Conservation (phyloP, 2,329 filamentous ascomycete genomes). For the Claviceps lovelessii region DNA sequence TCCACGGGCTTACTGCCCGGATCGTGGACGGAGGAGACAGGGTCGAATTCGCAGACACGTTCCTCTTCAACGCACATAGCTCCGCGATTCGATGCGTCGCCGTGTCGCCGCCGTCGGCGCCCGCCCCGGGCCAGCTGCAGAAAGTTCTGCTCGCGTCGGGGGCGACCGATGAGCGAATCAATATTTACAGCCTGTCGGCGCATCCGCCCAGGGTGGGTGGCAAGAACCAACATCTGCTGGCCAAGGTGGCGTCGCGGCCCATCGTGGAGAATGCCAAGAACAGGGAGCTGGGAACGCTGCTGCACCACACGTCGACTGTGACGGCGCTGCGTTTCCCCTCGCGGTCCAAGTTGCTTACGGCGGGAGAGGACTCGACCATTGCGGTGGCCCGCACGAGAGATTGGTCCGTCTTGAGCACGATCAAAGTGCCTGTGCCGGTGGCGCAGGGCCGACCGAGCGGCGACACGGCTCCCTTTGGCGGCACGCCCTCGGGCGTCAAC, state of each 20-base stretch:
- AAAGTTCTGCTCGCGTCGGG: constrained; percentile 85
- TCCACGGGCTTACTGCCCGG: constrained; percentile 79
- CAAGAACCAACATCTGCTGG: constrained; percentile 45
- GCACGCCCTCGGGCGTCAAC: constrained; percentile 76
- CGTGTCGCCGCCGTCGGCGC: constrained; percentile 59
- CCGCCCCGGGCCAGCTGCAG: constrained; percentile 47
- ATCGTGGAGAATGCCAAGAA: constrained; percentile 78
- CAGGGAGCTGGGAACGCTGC: constrained; percentile 69
- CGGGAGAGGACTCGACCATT: constrained; percentile 81
- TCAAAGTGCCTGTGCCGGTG: constrained; percentile 80
- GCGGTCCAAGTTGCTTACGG: constrained; percentile 73
- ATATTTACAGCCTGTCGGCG: constrained; percentile 78
- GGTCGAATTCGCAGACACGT: constrained; percentile 72
- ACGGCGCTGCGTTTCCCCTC: constrained; percentile 72
- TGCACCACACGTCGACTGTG: constrained; percentile 75
- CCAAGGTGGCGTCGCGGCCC: constrained; percentile 54
- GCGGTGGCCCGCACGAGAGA: constrained; percentile 77
- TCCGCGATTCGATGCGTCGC: constrained; percentile 84
- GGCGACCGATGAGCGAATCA: constrained; percentile 85
- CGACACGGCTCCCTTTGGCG: constrained; percentile 73
- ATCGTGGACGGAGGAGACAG: constrained; percentile 25
- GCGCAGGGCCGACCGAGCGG: constrained; percentile 67
- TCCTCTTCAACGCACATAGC: constrained; percentile 86
- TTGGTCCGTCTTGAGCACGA: constrained; percentile 73
- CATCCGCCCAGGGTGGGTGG: constrained; percentile 37